Conservation (phyloP, 2,329 filamentous ascomycete genomes). For the Emmonsiellopsis sp. region DNA sequence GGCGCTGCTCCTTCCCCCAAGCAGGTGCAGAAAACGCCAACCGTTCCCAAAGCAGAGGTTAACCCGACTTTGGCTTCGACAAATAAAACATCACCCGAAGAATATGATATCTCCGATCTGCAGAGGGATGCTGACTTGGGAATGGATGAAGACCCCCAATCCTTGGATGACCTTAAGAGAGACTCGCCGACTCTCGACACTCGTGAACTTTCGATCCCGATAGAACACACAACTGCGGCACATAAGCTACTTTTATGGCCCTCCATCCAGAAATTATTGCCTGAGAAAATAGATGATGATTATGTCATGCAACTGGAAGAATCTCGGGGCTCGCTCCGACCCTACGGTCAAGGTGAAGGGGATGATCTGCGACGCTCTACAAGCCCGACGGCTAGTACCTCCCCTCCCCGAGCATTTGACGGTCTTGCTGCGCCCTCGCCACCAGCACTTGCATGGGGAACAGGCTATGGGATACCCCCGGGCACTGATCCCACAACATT, state of each 20-base stretch:
- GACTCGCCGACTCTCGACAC: constrained; percentile 38
- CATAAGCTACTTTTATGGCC: constrained; percentile 69
- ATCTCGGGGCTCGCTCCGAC: constrained; percentile 60
- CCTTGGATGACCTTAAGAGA: constrained; percentile 9
- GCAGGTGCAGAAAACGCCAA: background rate
- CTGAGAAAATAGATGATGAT: constrained; percentile 50
- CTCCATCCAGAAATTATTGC: constrained; percentile 56
- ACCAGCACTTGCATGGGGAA: constrained; percentile 45
- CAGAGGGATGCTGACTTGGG: background rate
- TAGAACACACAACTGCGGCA: constrained; percentile 84
- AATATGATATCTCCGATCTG: background rate
- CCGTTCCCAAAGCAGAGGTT: background rate
- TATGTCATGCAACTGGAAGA: constrained; percentile 73
- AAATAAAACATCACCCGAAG: background rate
- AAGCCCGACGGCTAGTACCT: constrained; percentile 25
- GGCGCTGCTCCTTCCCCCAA: background rate
- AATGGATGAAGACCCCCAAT: background rate
- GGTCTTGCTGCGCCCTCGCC: constrained; percentile 29
- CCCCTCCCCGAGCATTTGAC: constrained; percentile 19
- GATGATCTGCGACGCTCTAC: constrained; percentile 37
- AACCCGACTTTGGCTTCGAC: background rate
- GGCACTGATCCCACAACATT: constrained; percentile 21
- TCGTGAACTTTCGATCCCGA: constrained; percentile 62
- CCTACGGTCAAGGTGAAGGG: constrained; percentile 74
- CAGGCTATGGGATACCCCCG: constrained; percentile 28